Evolutionary conservation across 1,284 basidiomycete species (phyloP).

Genomic region (Ustilago sp.): DNA sequence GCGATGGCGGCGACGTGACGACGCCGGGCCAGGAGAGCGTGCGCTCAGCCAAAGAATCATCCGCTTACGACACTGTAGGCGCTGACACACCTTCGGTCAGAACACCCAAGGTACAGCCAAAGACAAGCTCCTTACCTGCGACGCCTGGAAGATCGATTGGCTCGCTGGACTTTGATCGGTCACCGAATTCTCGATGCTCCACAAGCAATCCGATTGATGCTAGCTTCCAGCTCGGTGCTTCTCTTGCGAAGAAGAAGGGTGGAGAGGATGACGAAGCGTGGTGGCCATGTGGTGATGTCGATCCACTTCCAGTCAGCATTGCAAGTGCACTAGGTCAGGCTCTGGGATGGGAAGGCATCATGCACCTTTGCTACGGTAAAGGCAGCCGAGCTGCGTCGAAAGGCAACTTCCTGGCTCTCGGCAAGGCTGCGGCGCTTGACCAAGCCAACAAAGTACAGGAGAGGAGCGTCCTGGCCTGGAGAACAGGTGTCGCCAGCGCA

Average conservation of each 20-base stretch:
- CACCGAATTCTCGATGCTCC: slow-evolving; percentile 13
- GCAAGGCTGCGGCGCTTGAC: slow-evolving; percentile 60
- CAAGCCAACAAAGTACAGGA: slow-evolving; percentile 43
- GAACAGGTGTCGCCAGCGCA: slow-evolving; percentile 50
- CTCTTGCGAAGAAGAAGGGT: slow-evolving; percentile 18
- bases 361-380: slow-evolving; percentile 65
- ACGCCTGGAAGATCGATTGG: slow-evolving; percentile 34
- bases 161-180: slow-evolving; percentile 46
- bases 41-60: slow-evolving; percentile 8
- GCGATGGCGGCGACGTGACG: slow-evolving; percentile 12
- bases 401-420: slow-evolving; percentile 52
- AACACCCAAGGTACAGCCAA: slow-evolving; percentile 39
- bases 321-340: slow-evolving; percentile 55
- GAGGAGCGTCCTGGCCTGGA: slow-evolving; percentile 54
- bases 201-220: slow-evolving; percentile 44
- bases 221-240: slow-evolving; percentile 38
- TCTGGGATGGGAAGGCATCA: slow-evolving; percentile 67
- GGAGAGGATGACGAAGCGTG: slow-evolving; percentile 49
- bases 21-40: slow-evolving; percentile 24
- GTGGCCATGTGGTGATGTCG: slow-evolving; percentile 60
- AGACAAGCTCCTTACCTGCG: slow-evolving; percentile 20
- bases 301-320: slow-evolving; percentile 60
- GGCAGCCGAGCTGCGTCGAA: slow-evolving; percentile 48
- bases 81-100: slow-evolving; percentile 28
- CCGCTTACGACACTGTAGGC: slow-evolving; percentile 20